Conservation (phyloP, 163 green algal genomes). For the Scenedesmus sp. region DNA sequence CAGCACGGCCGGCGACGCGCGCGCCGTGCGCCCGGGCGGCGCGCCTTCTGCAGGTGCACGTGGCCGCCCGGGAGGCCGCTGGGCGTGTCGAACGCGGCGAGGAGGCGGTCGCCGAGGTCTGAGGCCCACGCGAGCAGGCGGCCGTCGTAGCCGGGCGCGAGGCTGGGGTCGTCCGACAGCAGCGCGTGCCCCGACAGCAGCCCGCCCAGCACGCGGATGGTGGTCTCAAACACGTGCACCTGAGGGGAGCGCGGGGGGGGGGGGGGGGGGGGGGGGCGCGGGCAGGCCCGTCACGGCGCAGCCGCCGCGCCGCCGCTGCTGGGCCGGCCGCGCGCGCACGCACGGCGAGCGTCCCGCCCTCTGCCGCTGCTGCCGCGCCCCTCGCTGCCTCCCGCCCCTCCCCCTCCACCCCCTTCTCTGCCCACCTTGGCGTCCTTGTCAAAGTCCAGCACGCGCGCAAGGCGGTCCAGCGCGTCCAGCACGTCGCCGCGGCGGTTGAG, state of each 20-base stretch:
- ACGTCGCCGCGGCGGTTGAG: slow-evolving; percentile 53
- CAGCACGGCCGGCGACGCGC: no score
- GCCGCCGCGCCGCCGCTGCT: not conserved
- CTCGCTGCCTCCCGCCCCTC: not conserved
- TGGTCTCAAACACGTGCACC: slow-evolving; percentile 94
- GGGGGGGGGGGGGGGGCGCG: not conserved
- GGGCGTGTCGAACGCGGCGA: slow-evolving; percentile 91
- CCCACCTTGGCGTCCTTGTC: slow-evolving; percentile 62
- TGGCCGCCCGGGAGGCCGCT: slow-evolving; percentile 82
- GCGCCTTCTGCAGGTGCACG: slow-evolving; percentile 80
- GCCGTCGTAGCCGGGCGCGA: slow-evolving; percentile 69
- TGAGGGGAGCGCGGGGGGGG: slow-evolving; percentile 16
- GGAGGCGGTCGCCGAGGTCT: slow-evolving; percentile 80
- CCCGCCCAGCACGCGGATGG: slow-evolving; percentile 89
- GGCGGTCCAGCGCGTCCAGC: slow-evolving; percentile 47
- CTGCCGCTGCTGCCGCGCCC: not conserved
- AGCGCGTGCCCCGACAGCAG: slow-evolving; percentile 84
- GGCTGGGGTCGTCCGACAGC: slow-evolving; percentile 51
- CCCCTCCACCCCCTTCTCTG: slow-evolving; percentile 12
- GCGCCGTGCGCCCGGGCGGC: not conserved
- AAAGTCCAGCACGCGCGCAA: slow-evolving; percentile 52
- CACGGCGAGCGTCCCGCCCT: no score
- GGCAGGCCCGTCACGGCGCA: not conserved
- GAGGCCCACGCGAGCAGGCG: slow-evolving; percentile 76
- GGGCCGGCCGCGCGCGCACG: not conserved